Percentiles rank a stretch among this genome's conserved stretches.
These are phyloP conservation scores for Byssothecium circinans DNA, from an alignment of 2,329 filamentous ascomycete genomes.

Conservation along the genomic window DNA sequence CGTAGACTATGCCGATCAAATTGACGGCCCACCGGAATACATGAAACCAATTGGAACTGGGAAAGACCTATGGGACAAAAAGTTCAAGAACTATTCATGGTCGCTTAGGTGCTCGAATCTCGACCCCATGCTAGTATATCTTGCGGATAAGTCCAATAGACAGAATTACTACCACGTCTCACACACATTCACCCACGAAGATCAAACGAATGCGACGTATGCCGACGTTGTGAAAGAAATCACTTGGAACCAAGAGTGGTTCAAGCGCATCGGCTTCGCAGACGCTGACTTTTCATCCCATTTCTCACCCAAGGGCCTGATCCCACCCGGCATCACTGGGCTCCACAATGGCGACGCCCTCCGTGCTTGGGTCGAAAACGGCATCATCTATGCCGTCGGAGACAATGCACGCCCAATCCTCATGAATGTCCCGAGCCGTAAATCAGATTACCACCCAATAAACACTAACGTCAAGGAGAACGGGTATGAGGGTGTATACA, in stretches of 20 bases:
- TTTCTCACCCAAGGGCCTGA: conserved; percentile 57
- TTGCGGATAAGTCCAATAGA: conserved; percentile 50
- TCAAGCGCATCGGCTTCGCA: conserved; percentile 54
- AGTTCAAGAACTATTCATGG: conserved; percentile 50
- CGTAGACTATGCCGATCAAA: conserved; percentile 37
- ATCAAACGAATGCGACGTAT: conserved; percentile 61
- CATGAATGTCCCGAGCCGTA: conserved; percentile 44
- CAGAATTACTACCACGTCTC: conserved; percentile 58
- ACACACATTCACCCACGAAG: conserved; percentile 47
- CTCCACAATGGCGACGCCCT: conserved; percentile 64
- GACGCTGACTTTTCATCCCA: conserved; percentile 42
- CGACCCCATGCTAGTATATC: conserved; percentile 56
- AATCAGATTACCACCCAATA: conserved; percentile 53
- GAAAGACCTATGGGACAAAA: conserved; percentile 36
- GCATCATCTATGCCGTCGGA: conserved; percentile 59
- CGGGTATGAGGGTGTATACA: conserved; percentile 56
- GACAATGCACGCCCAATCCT: conserved; percentile 61
- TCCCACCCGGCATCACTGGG: conserved; percentile 64
- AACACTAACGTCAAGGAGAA: conserved; percentile 53
- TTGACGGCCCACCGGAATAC: conserved; percentile 48
- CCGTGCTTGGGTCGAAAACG: conserved; percentile 58
- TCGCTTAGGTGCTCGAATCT: conserved; percentile 48
- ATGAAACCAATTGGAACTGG: conserved; percentile 44
- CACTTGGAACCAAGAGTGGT: conserved; percentile 60
- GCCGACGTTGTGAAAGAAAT: conserved; percentile 59